Base-by-base conservation (phyloP, 2,329 filamentous ascomycete species). In the Myrmaecium sp. region DNA sequence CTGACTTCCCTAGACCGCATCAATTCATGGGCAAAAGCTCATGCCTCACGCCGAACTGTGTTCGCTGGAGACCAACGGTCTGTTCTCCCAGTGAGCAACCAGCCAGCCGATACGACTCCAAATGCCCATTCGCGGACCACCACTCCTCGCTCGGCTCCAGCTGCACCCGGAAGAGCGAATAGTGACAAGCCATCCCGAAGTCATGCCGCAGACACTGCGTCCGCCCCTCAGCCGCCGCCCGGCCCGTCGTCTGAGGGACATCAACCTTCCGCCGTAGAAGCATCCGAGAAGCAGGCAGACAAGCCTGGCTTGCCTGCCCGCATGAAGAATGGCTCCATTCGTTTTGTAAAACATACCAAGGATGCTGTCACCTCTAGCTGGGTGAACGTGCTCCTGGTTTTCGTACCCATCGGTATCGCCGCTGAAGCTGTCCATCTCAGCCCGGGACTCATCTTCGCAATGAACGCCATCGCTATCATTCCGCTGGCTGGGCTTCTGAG, bases 361-460 rank as follows among this genome's bases (percentile, higher is more conserved):
- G 46, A 69, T 71, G 58, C 58, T 42, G 41, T 84, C 34, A 64
- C 72, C 22, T 69, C 79, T 46, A 82, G 73, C 57, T 82, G 74
- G 67, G 58, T 86, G 56, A 86, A 89, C 47, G 41, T 81, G 29
- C 58, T 86, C 37, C 58, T 86, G 35, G 53, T 84, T 29, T 83
- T 83, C 43, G 79, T 86, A 16, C 80, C 79, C 5, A 61, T 79
- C 28, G 80, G 79, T 39, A 84, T 89, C 41, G 62, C 63, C 32
- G 62, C 72, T 30, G 60, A 75, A 29, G 43, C 49, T 7, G 48
- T 52, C 9, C 35, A 42, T 15, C 34, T 61, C 25, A 52, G 44
- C 25, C 40, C 56, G 5, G 43, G 51, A 11, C 50, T 60, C 30
- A 48, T 63, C 38, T 64, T 64, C 42, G 51, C 57, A 27, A 54